These are phyloP conservation scores for Pogostemon cablin DNA, from an alignment of 257 asterid genomes.

Conservation along the genomic window DNA sequence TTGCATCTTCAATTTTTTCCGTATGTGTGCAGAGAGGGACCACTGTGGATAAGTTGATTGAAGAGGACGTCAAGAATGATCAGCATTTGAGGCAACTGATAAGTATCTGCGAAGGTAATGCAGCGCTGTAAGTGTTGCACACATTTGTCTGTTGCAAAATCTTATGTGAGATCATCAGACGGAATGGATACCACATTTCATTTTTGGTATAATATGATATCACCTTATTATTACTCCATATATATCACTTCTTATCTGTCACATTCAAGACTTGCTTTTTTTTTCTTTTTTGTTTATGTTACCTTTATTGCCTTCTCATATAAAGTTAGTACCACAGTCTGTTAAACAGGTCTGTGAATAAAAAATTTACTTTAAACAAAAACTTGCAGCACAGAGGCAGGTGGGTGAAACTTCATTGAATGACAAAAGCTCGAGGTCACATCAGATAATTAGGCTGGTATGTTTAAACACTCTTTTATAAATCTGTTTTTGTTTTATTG, in stretches of 20 bases:
- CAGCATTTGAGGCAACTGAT: conserved; percentile 75
- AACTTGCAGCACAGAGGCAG: conserved; percentile 89
- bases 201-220: too few species aligned
- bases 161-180: too few species aligned
- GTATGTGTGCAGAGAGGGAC: conserved; percentile 78
- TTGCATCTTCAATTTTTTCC: conserved; percentile 21
- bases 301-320: conserved; percentile 12
- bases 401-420: conserved; percentile 91
- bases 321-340: conserved; percentile 11
- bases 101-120: conserved; percentile 79
- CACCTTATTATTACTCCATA: too few species aligned
- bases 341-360: conserved; percentile 9
- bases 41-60: conserved; percentile 78
- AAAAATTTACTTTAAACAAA: neutral
- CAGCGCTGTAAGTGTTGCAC: neutral
- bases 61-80: conserved; percentile 73
- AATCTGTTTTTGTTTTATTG: neutral
- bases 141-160: too few species aligned
- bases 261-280: too few species aligned
- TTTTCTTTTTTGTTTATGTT: conserved; percentile 4
- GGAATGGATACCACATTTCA: too few species aligned
- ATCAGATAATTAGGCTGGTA: conserved; percentile 96
- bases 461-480: conserved; percentile 21
- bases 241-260: too few species aligned
- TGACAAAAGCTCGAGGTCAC: conserved; percentile 97